A percentile compares a stretch with the other conserved stretches of the same genome.
Evolutionary conservation across 2,329 filamentous ascomycete genomes (phyloP).

Genomic region (Alternaria triticimaculans): DNA sequence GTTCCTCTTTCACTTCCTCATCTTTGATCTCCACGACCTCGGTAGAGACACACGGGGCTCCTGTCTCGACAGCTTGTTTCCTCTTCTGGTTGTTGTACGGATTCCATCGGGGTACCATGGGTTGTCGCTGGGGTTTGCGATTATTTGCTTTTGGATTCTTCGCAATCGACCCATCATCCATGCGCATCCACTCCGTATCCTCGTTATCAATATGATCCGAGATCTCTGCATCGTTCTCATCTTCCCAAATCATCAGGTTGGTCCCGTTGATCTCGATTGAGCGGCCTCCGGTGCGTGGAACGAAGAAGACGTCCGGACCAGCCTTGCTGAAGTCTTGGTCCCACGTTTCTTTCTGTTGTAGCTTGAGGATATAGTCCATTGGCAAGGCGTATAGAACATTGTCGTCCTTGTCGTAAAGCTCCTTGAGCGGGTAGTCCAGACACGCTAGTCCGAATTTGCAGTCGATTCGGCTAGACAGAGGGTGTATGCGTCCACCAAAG

Average conservation of each 20-base stretch:
- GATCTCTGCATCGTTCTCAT: constrained; percentile 48
- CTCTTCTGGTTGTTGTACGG: constrained; percentile 42
- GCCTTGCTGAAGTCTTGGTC: constrained; percentile 39
- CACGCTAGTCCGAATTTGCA: constrained; percentile 48
- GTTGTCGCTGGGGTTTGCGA: constrained; percentile 35
- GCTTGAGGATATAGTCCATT: constrained; percentile 48
- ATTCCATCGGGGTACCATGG: constrained; percentile 39
- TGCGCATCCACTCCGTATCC: constrained; percentile 46
- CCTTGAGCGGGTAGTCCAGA: constrained; percentile 44
- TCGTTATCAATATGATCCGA: constrained; percentile 47
- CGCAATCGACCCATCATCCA: constrained; percentile 48
- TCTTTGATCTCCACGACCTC: constrained; percentile 24
- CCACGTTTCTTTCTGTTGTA: constrained; percentile 50
- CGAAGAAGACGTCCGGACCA: constrained; percentile 37
- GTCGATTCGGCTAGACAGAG: constrained; percentile 48
- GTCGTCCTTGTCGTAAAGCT: constrained; percentile 48
- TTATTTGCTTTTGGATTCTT: constrained; percentile 46
- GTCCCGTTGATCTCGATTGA: constrained; percentile 48
- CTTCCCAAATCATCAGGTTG: constrained; percentile 51
- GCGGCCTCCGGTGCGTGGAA: constrained; percentile 48
- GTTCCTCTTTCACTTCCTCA: constrained; percentile 16
- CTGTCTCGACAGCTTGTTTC: constrained; percentile 29
- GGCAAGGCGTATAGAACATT: constrained; percentile 48
- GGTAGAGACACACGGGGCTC: constrained; percentile 28
- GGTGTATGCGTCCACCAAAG: constrained; percentile 49